Conservation (phyloP, 164 flowering plant species). For the Aristolochia fimbriata region DNA sequence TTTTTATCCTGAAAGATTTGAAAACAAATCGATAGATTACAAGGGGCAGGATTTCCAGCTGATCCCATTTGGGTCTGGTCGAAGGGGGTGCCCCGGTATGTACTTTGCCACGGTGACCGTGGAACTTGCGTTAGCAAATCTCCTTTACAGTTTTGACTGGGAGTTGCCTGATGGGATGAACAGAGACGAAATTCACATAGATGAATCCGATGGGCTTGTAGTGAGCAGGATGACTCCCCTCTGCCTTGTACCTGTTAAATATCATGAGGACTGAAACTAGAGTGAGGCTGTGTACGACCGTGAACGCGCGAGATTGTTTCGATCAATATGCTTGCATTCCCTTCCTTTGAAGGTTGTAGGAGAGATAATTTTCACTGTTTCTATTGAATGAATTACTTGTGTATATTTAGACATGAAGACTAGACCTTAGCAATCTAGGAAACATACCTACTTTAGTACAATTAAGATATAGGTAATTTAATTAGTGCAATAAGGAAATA, state of each 20-base stretch:
- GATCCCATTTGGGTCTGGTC: not conserved
- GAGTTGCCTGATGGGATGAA: not conserved
- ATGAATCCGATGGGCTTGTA: not conserved
- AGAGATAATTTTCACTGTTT: too few relatives aligned
- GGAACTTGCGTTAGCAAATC: conserved; percentile 1
- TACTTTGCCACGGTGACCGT: not conserved
- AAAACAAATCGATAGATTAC: not conserved
- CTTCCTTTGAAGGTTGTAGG: too few relatives aligned
- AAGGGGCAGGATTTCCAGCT: not conserved
- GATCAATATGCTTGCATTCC: too few relatives aligned
- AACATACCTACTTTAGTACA: too few relatives aligned
- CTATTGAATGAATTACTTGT: too few relatives aligned
- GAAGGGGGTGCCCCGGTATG: not conserved
- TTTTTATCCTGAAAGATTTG: not conserved
- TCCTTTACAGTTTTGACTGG: conserved; percentile 1
- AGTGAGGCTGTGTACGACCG: too few relatives aligned
- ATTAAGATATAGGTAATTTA: too few relatives aligned
- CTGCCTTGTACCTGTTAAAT: not conserved
- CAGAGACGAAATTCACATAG: not conserved
- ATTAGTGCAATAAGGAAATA: too few relatives aligned
- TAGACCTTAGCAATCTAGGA: too few relatives aligned
- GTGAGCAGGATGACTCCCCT: conserved; percentile 5
- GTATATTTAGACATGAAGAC: too few relatives aligned
- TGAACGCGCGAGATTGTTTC: too few relatives aligned
- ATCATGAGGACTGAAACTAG: too few relatives aligned